Evolutionary conservation across 2,329 filamentous ascomycete species (phyloP).

Genomic region (Cladorrhinum sp.): DNA sequence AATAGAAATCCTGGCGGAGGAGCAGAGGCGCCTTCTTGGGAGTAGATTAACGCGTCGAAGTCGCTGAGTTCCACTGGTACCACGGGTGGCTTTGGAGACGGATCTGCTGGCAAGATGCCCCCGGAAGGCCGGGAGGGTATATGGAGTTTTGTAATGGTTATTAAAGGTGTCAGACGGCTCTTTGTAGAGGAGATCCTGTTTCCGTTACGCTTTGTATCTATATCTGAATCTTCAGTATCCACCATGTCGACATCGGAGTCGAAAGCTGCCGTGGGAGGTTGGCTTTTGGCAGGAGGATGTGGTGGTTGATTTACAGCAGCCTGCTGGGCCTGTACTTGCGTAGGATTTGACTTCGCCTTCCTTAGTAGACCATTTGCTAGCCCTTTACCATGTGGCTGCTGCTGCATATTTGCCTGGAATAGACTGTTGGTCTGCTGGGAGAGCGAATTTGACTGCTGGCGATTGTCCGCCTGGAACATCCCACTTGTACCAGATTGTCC

Average conservation of each 20-base stretch:
- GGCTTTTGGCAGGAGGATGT: not conserved
- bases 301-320: not conserved
- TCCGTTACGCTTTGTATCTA: not conserved
- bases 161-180: not conserved
- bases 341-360: not conserved
- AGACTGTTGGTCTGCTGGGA: no score
- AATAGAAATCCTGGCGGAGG: conserved; percentile 16
- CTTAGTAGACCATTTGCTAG: not conserved
- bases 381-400: no score
- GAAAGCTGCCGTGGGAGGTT: not conserved
- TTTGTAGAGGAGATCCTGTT: not conserved
- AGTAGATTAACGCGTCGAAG: conserved; percentile 19
- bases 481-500: not conserved
- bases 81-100: not conserved
- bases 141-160: not conserved
- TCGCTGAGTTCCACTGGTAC: not conserved
- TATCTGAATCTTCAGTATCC: not conserved
- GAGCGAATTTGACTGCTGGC: not conserved
- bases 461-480: not conserved
- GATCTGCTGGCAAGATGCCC: not conserved
- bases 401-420: no score
- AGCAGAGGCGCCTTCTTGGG: conserved; percentile 15
- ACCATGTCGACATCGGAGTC: not conserved
- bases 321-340: not conserved
- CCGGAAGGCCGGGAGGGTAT: not conserved